These are phyloP conservation scores for Globisporangium irregulare DNA, from an alignment of 352 stramenopile species.

Conservation along the genomic window DNA sequence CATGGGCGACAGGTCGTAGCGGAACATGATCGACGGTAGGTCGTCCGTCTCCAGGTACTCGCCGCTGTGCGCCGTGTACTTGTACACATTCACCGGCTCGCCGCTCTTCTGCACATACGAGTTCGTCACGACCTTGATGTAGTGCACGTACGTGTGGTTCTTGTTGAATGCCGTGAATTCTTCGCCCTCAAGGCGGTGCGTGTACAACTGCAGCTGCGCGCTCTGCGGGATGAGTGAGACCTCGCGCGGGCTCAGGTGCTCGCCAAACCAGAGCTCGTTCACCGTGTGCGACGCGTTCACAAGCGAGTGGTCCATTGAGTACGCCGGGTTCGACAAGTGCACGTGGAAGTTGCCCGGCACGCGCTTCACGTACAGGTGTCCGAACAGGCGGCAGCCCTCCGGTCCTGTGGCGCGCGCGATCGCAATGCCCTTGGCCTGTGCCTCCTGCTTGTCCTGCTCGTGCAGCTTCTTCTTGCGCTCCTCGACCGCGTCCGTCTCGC, in stretches of 20 bases:
- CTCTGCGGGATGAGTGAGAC: constrained; percentile 83
- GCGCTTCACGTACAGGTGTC: constrained; percentile 83
- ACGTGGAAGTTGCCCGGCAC: constrained; percentile 99
- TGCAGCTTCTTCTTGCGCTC: constrained; percentile 92
- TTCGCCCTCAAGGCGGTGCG: constrained; percentile 91
- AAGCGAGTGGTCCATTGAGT: constrained; percentile 82
- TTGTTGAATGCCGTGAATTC: constrained; percentile 90
- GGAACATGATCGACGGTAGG: constrained; percentile 89
- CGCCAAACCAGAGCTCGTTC: constrained; percentile 96
- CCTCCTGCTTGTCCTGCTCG: constrained; percentile 90
- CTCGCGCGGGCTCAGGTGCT: constrained; percentile 48
- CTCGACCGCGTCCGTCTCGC: constrained; percentile 69
- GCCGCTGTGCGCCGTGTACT: constrained; percentile 89
- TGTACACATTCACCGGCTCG: constrained; percentile 73
- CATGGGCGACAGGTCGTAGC: constrained; percentile 89
- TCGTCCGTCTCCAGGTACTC: constrained; percentile 87
- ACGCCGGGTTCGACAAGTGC: constrained; percentile 95
- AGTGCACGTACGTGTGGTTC: constrained; percentile 98
- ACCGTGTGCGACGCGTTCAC: constrained; percentile 96
- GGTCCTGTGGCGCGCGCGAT: constrained; percentile 64
- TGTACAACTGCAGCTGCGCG: constrained; percentile 90
- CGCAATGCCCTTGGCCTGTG: constrained; percentile 46
- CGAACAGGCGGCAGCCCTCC: constrained; percentile 77
- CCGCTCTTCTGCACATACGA: constrained; percentile 73
- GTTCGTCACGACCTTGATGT: constrained; percentile 98